Evolutionary conservation across 2,329 filamentous ascomycete species (phyloP).

Genomic region (Hypocreales sp.): DNA sequence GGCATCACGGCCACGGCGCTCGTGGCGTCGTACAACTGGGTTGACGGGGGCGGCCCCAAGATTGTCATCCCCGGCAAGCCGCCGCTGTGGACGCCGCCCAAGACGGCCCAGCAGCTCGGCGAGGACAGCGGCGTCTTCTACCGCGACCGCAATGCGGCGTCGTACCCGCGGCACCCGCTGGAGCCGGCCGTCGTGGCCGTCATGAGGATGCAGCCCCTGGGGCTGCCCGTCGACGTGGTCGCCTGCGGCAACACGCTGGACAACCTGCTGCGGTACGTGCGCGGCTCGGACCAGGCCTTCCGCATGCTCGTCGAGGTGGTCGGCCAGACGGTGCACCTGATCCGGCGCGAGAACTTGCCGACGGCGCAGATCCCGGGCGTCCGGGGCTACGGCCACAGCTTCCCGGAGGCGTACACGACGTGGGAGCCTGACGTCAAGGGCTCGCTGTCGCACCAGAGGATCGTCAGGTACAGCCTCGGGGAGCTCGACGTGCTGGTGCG

Average conservation of each 20-base stretch:
- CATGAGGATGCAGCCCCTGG: conserved; percentile 9
- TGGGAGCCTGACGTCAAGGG: conserved; percentile 39
- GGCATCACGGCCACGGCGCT: neutral
- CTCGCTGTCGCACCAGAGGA: conserved; percentile 45
- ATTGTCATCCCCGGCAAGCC: conserved; percentile 15
- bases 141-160: conserved; percentile 37
- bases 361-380: conserved; percentile 39
- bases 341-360: conserved; percentile 45
- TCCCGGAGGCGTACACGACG: conserved; percentile 49
- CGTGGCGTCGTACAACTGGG: conserved; percentile 22
- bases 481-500: neutral
- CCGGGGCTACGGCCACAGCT: conserved; percentile 47
- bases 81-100: conserved; percentile 30
- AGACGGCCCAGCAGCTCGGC: conserved; percentile 14
- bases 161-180: conserved; percentile 30
- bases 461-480: conserved; percentile 1
- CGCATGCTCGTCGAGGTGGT: conserved; percentile 39
- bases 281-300: conserved; percentile 28
- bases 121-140: conserved; percentile 34
- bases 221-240: conserved; percentile 28
- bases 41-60: conserved; percentile 8
- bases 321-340: conserved; percentile 37
- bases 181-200: conserved; percentile 31
- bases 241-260: conserved; percentile 43
- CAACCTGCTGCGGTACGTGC: conserved; percentile 38